Base-by-base conservation (phyloP, 2,329 filamentous ascomycete genomes). In the Penicillium verrucosum region DNA sequence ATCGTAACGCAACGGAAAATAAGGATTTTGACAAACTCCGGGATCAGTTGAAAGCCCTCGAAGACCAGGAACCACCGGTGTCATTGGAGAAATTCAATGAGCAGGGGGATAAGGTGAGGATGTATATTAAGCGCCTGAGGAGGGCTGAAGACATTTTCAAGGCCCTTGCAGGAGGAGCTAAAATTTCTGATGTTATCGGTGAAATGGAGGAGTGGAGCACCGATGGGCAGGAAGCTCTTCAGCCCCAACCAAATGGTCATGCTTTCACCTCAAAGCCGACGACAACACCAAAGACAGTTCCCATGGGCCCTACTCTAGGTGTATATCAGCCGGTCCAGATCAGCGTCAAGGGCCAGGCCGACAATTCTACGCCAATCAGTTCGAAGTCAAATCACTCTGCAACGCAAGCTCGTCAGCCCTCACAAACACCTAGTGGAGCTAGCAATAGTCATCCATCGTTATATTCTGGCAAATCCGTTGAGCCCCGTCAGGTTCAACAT, bases 71-170 rank as follows among this genome's bases (percentile, higher is more conserved):
- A n/a, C 44, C 30, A 5, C 18, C 21, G 3, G 44, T 47, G 5
- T 36, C 44, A 11, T 3, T 47, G 9, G 21, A 47, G 21, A 2
- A 47, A 36, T 47, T 47, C 8, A 47, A 16, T 21, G 44, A 16
- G 14, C 44, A 36, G 12, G 32, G 21, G 8, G 21, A 27, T 16
- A 9, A 29, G 5, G 30, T 43, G 11, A 32, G 36, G 9, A 47
- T 47, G 44, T 51, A 51, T 14, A 32, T 51, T 12, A 51, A 30
- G 23, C 51, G 51, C 34, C 14, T 54, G 7, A 47, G 51, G n/a
- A 54, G 21, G 1, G 43, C 36, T 14, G 51, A 54, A 25, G 51
- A 54, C 27, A 29, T 11, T 11, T 30, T 41, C 12, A 54, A 34
- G 29, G 6, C 34, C 3, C 27, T 30, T 42, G 38, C 14, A 25